A percentile compares a stretch with the other conserved stretches of the same genome.
These are phyloP conservation scores for Termitomyces sp. DNA, from an alignment of 768 basidiomycete genomes.

Conservation along the genomic window DNA sequence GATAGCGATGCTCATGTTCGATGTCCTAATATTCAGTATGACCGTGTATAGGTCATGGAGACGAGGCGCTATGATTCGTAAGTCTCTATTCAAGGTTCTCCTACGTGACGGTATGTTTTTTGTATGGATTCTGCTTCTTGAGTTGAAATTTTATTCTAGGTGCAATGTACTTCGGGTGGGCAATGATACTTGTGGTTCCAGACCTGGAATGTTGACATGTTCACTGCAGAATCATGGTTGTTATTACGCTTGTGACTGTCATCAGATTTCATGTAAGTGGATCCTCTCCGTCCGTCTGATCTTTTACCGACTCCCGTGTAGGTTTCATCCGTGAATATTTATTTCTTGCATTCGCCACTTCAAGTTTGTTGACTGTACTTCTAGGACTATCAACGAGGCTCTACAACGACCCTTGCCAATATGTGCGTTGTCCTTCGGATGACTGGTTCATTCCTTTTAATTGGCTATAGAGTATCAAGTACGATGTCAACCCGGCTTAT, in stretches of 20 bases:
- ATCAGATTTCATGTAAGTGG: not conserved
- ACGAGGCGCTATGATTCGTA: conserved; percentile 2
- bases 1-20: conserved; percentile 35
- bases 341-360: not conserved
- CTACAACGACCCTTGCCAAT: not conserved
- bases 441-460: not conserved
- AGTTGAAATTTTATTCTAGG: not conserved
- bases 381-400: not conserved
- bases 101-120: not conserved
- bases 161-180: not conserved
- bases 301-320: not conserved
- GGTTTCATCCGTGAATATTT: not conserved
- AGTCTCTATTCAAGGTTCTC: not conserved
- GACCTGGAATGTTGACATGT: not conserved
- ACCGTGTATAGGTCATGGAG: conserved; percentile 33
- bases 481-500: not conserved
- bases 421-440: not conserved
- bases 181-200: not conserved
- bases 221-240: not conserved
- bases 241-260: not conserved
- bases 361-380: not conserved
- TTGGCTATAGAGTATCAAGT: not conserved
- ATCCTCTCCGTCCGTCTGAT: not conserved
- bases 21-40: conserved; percentile 34
- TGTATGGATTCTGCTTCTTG: not conserved